Evolutionary conservation across 2,329 filamentous ascomycete genomes (phyloP).

Genomic region (Talaromyces sp.): DNA sequence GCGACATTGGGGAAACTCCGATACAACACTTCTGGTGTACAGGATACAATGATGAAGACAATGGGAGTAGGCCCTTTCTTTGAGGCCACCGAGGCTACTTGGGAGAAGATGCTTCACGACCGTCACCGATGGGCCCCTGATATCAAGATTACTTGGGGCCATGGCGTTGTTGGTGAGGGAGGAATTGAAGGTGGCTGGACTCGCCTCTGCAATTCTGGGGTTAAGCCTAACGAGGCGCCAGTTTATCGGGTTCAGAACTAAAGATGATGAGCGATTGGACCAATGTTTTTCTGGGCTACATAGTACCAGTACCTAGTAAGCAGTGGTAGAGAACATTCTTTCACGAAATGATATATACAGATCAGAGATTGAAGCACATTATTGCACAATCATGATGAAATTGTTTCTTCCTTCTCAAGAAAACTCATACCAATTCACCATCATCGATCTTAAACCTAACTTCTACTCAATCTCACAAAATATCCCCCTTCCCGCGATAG

Average conservation of each 20-base stretch:
- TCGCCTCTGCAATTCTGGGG: slow-evolving; percentile 5
- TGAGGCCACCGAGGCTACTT: not conserved
- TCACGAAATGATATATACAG: no score
- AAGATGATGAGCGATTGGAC: no score
- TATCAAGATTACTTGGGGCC: slow-evolving; percentile 15
- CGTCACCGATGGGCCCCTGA: slow-evolving; percentile 13
- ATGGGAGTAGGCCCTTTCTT: slow-evolving; percentile 6
- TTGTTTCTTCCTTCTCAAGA: no score
- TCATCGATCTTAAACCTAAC: no score
- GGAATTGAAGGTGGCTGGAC: slow-evolving; percentile 24
- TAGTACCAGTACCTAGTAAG: no score
- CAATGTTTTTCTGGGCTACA: no score
- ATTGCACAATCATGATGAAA: no score
- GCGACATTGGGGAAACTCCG: slow-evolving; percentile 12
- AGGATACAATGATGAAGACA: slow-evolving; percentile 7
- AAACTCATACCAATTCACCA: no score
- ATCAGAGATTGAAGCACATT: no score
- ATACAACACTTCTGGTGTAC: slow-evolving; percentile 17
- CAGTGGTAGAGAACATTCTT: no score
- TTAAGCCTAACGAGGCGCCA: slow-evolving; percentile 16
- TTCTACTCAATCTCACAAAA: no score
- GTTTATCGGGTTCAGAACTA: slow-evolving; percentile 20
- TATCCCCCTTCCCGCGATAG: not conserved
- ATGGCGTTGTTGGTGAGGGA: slow-evolving; percentile 10
- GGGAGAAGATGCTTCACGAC: slow-evolving; percentile 13